Base-by-base conservation (phyloP, 75 land plant species). In the Chamaecyparis obtusa region DNA sequence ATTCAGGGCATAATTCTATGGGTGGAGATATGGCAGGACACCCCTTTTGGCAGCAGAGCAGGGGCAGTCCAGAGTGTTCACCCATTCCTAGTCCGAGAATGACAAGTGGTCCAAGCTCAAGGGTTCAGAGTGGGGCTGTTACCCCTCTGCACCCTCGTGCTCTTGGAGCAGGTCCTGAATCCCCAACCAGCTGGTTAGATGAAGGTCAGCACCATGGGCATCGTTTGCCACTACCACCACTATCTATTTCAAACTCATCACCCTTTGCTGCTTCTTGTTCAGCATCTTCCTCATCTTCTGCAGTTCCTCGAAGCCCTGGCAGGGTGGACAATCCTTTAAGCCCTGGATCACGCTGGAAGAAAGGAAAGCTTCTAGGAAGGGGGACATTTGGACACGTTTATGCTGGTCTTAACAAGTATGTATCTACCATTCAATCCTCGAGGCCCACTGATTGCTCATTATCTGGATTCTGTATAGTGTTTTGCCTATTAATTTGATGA, bases 351-450 rank as follows among this genome's bases (percentile, higher is more conserved):
- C 90, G 92, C 36, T 97, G 97, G 97, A 93, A 93, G 87, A 94
- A 96, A 69, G 96, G 94, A 51, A 90, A 89, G 77, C 85, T 94
- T 30, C 89, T 93, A 19, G 97, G 94, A 48, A 84, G 91, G 85
- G 93, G 95, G 72, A 89, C 96, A 46, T 96, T 97, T 94, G 97
- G 99, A 41, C 93, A 95, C 89, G 99, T 97, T 54, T 97, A 95
- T 88, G 90, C 92, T 83, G 97, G 96, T n/a, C 95, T 95, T 87
- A 94, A 93, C 90, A 95, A 91, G 99, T 97, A 89, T 69, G 85
- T 41, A 85, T 86, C 27, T 33, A 56, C 41, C 35, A 35, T 84
- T 10, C 1, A n/a, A 81, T 81, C 8, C 3, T 10, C 46, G 27
- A 19, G 46, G 32, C 54, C 27, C 19, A 81, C 46, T 43, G 83